These are phyloP conservation scores for Bipolaris gigantea DNA, from an alignment of 2,329 filamentous ascomycete species.

Conservation along the genomic window DNA sequence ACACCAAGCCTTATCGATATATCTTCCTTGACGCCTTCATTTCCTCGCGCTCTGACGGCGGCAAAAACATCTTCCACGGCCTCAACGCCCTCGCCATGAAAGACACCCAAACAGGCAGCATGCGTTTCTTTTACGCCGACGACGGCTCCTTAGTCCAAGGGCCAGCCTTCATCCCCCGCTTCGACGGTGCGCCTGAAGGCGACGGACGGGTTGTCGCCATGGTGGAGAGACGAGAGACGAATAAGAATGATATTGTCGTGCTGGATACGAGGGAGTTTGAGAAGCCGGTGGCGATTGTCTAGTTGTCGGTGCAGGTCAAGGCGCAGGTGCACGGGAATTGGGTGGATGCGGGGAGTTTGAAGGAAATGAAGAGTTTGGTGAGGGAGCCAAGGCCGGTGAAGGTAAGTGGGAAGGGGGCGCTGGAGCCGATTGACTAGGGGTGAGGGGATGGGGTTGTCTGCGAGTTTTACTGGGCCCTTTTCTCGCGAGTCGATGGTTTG, in stretches of 20 bases:
- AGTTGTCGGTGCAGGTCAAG: constrained; percentile 41
- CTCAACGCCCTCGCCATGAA: constrained; percentile 14
- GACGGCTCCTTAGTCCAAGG: constrained; percentile 51
- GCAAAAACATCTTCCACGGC: constrained; percentile 4
- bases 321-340: constrained; percentile 47
- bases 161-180: constrained; percentile 54
- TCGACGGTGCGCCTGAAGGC: constrained; percentile 47
- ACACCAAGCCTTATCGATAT: constrained; percentile 17
- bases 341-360: constrained; percentile 42
- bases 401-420: background rate
- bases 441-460: too few species aligned
- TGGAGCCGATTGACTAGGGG: background rate
- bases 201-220: constrained; percentile 54
- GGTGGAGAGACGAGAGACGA: constrained; percentile 40
- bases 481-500: too few species aligned
- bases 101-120: constrained; percentile 20
- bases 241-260: constrained; percentile 39
- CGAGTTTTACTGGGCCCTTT: too few species aligned
- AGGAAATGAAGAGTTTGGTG: background rate
- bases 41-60: background rate
- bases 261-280: constrained; percentile 45
- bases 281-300: constrained; percentile 41
- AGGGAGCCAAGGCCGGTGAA: background rate
- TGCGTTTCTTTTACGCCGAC: constrained; percentile 31
- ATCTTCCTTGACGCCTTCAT: constrained; percentile 1